phyloP scores from a whole-genome alignment of 345 rosid species.

The Ceriops decandra region DNA sequence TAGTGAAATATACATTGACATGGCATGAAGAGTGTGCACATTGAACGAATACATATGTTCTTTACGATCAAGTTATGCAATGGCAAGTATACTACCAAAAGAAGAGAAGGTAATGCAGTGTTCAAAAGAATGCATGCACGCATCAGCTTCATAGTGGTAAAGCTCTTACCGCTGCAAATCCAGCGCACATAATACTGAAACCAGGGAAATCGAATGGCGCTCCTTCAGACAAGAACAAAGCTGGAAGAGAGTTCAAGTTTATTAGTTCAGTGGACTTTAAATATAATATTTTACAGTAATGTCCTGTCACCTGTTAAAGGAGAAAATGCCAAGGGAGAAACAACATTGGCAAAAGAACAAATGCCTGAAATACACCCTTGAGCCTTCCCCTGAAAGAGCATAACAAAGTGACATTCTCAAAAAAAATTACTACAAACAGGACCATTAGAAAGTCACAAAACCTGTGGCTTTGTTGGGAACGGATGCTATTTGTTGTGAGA shows the following conservation, averaged over 20 bases:
- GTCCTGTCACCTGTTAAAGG: conserved; percentile 66
- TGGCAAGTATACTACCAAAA: background rate
- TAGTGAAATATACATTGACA: background rate
- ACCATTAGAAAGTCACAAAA: too few species aligned
- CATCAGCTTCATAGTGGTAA: background rate
- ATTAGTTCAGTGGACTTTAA: conserved; percentile 10
- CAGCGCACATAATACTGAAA: conserved; percentile 79
- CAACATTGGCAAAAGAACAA: conserved; percentile 60
- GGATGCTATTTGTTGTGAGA: too few species aligned
- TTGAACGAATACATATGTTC: background rate
- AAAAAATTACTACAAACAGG: too few species aligned
- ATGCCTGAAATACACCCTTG: conserved; percentile 90
- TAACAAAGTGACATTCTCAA: too few species aligned
- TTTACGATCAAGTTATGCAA: too few species aligned
- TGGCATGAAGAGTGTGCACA: too few species aligned
- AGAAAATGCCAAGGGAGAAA: conserved; percentile 71
- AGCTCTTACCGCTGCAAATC: conserved; percentile 57
- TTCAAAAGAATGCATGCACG: background rate
- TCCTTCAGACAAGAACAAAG: conserved; percentile 69
- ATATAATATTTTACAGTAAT: background rate
- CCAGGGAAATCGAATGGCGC: conserved; percentile 89
- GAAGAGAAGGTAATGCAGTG: background rate
- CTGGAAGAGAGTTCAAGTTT: conserved; percentile 35
- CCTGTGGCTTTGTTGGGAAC: too few species aligned
- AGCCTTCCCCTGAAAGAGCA: conserved; percentile 66